Percentiles rank a stretch among this genome's conserved stretches.
Evolutionary conservation across 2,329 filamentous ascomycete genomes (phyloP).

Genomic region (Pseudogymnoascus sp.): DNA sequence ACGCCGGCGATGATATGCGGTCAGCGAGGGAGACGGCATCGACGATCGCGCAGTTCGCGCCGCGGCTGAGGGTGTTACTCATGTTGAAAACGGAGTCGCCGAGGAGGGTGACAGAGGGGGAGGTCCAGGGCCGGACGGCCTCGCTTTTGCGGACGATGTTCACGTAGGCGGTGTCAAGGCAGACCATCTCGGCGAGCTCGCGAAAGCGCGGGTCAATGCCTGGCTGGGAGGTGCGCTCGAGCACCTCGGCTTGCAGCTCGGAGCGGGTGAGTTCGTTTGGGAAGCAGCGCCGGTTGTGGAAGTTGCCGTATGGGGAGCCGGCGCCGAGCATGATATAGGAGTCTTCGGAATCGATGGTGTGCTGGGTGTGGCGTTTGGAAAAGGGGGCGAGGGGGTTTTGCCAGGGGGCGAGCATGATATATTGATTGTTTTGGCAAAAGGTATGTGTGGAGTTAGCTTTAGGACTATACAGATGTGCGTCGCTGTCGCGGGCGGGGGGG

Average conservation of each 20-base stretch:
- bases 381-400: no score
- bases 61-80: constrained; percentile 23
- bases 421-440: no score
- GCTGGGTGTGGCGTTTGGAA: no score
- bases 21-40: constrained; percentile 23
- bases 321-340: constrained; percentile 26
- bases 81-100: constrained; percentile 26
- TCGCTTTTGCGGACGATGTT: constrained; percentile 20
- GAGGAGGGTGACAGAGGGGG: constrained; percentile 20
- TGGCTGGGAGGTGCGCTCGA: constrained; percentile 14
- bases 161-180: constrained; percentile 19
- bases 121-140: constrained; percentile 21
- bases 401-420: no score
- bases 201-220: constrained; percentile 17
- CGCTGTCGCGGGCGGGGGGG: no score
- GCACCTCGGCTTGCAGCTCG: constrained; percentile 22
- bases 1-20: constrained; percentile 12
- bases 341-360: constrained; percentile 20
- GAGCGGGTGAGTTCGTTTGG: constrained; percentile 15
- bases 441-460: no score
- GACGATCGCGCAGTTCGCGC: constrained; percentile 25
- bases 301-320: constrained; percentile 17
- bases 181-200: constrained; percentile 18
- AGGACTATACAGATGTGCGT: no score
- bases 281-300: constrained; percentile 20